Conservation (phyloP, 306 rosid genomes). For the Citrullus amarus region DNA sequence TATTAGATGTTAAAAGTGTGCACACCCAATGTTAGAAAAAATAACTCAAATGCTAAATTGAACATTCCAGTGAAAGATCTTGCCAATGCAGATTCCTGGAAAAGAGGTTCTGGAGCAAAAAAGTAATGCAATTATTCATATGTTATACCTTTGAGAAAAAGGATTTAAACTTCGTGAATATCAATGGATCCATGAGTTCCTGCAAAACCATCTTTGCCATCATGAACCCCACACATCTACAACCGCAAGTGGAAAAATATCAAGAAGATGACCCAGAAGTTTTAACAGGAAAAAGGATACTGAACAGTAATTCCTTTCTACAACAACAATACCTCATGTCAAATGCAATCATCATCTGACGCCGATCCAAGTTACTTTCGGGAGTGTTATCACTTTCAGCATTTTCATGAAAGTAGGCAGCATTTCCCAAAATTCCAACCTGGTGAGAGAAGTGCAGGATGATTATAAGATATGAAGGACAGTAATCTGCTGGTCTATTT, state of each 20-base stretch:
- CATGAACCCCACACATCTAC: slow-evolving; percentile 86
- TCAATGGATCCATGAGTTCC: slow-evolving; percentile 87
- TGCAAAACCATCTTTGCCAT: slow-evolving; percentile 89
- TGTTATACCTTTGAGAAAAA: slow-evolving; percentile 69
- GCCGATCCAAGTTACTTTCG: slow-evolving; percentile 64
- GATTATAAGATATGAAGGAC: not conserved
- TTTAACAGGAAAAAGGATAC: not conserved
- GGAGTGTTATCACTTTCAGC: slow-evolving; percentile 33
- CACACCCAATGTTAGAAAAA: not conserved
- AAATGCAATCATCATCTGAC: slow-evolving; percentile 98
- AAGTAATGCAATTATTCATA: slow-evolving; percentile 6
- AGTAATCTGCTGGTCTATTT: not conserved
- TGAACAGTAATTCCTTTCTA: not conserved
- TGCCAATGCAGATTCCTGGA: not conserved
- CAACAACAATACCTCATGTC: slow-evolving; percentile 77
- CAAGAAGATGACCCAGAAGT: slow-evolving; percentile 14
- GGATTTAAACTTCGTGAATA: slow-evolving; percentile 61
- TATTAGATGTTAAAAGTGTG: not conserved
- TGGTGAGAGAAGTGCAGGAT: slow-evolving; percentile 14
- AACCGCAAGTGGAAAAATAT: slow-evolving; percentile 19
- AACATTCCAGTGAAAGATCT: not conserved
- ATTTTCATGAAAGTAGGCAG: slow-evolving; percentile 66
- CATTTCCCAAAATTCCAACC: slow-evolving; percentile 94
- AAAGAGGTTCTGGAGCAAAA: not conserved
- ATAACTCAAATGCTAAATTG: not conserved